A percentile compares a stretch with the other conserved stretches of the same genome.
These are phyloP conservation scores for Lactarius indigo DNA, from an alignment of 768 basidiomycete genomes.

Conservation along the genomic window DNA sequence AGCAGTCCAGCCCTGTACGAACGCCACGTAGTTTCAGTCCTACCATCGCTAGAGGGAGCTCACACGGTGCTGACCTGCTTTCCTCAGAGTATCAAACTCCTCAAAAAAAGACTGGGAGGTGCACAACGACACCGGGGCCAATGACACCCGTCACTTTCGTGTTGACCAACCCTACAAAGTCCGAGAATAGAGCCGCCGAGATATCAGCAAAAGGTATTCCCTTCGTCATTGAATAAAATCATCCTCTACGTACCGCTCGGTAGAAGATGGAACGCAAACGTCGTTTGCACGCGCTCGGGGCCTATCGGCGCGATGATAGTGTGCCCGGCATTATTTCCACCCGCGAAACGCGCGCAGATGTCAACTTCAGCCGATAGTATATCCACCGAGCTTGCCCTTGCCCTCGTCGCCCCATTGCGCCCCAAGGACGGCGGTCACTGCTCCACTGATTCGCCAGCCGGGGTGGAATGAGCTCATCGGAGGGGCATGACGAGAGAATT, in stretches of 20 bases:
- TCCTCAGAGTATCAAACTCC: slow-evolving; percentile 82
- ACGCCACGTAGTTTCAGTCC: not conserved
- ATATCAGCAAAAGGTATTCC: not conserved
- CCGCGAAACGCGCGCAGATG: slow-evolving; percentile 93
- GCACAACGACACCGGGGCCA: slow-evolving; percentile 94
- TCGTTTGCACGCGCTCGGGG: slow-evolving; percentile 68
- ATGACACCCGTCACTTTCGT: slow-evolving; percentile 81
- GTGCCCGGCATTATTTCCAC: slow-evolving; percentile 98
- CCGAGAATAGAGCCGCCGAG: not conserved
- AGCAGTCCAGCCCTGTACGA: slow-evolving; percentile 74
- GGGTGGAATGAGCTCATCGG: not conserved
- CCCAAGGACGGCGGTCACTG: slow-evolving; percentile 76
- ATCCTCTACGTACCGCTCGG: slow-evolving; percentile 75
- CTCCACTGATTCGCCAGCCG: not conserved
- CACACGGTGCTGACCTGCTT: slow-evolving; percentile 60
- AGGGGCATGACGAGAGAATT: not conserved
- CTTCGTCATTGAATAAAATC: not conserved
- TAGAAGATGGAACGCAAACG: slow-evolving; percentile 92
- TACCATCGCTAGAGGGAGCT: not conserved
- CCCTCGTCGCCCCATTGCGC: slow-evolving; percentile 94
- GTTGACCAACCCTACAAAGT: slow-evolving; percentile 73
- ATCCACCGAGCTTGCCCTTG: slow-evolving; percentile 95
- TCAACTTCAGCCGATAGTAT: slow-evolving; percentile 88
- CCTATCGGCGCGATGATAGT: slow-evolving; percentile 85
- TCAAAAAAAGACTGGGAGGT: slow-evolving; percentile 92